Evolutionary conservation across 495 filamentous ascomycete genomes (phyloP).

Genomic region (Paragyromitra xinjiangensis): DNA sequence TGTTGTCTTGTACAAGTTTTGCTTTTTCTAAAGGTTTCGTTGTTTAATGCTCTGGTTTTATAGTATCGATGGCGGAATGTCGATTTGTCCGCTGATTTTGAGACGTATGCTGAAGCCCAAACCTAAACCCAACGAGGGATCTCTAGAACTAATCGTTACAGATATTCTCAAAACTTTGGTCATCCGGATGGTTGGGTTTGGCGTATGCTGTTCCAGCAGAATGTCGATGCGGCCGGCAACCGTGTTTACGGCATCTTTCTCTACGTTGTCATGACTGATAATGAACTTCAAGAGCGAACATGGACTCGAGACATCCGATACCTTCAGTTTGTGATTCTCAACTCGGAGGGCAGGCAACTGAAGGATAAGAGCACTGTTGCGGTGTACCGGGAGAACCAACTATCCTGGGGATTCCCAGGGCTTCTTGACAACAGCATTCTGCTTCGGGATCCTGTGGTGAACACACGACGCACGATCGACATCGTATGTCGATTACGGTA

Average conservation of each 20-base stretch:
- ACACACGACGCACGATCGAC: conserved; percentile 55
- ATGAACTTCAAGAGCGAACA: conserved; percentile 58
- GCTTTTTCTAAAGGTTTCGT: conserved; percentile 3
- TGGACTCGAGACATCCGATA: conserved; percentile 58
- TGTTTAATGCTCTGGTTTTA: conserved; percentile 8
- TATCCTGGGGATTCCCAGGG: conserved; percentile 57
- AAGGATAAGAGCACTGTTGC: conserved; percentile 58
- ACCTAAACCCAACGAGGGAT: neutral
- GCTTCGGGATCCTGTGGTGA: conserved; percentile 57
- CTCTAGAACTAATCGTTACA: conserved; percentile 40
- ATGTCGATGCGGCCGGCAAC: conserved; percentile 57
- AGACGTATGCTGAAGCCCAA: conserved; percentile 54
- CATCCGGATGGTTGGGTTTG: conserved; percentile 58
- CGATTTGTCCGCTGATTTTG: conserved; percentile 57
- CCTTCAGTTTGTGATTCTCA: conserved; percentile 57
- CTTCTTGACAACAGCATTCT: conserved; percentile 58
- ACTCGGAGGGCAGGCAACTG: conserved; percentile 57
- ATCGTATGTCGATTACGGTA: conserved; percentile 57
- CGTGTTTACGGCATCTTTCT: conserved; percentile 58
- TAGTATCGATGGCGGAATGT: conserved; percentile 59
- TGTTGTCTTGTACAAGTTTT: conserved; percentile 28
- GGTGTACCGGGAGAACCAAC: conserved; percentile 56
- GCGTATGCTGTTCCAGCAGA: conserved; percentile 58
- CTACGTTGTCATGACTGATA: conserved; percentile 58
- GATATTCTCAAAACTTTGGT: conserved; percentile 58